Base-by-base conservation (phyloP, 805 yeast species). In the Myxozyma nipponensis region DNA sequence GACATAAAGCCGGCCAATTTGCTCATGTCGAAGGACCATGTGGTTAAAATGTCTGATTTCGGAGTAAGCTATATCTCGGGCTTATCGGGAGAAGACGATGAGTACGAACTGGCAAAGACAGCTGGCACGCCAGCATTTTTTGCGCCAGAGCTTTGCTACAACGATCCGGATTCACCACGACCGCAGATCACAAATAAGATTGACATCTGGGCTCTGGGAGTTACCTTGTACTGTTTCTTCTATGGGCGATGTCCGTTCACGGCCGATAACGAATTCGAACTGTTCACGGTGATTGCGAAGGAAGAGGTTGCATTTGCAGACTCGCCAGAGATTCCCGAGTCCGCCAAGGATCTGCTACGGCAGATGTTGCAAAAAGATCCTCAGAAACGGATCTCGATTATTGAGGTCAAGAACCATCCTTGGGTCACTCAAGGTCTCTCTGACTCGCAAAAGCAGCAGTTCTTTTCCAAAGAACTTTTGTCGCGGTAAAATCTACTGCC, bases 101-200 rank as follows among this genome's bases (percentile, higher is more conserved):
- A 89, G 55, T 71, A 82, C 49, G 97, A 91, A 61, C 73, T 91
- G 54, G 95, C 96, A 1, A 91, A 90, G 67, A 91, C 98, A 0
- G 98, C 95, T 0, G 98, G 98, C 3, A 91, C 98, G 0, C 98
- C 98, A 1, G 97, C 96, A 0, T 91, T 91, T 66, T 83, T 89
- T 62, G 95, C 98, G 0, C 96, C 96, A 0, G 99, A 93, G 65
- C 73, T 90, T 42, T 90, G 96, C 64, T 75, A 76, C 47, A 82
- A 86, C 0, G 79, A 77, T 48, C 52, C 60, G 6, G 56, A 62
- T 4, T 64, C 60, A 54, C 63, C 54, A 56, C 67, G 60, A 43
- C 78, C 82, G 3, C 78, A 74, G 47, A 84, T 91, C 38, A 83
- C 86, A 46, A 75, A 82, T 64, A 88, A 86, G 66, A 86, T 93